phyloP scores from a whole-genome alignment of 1,284 basidiomycete genomes.

The Rhodotorula sp. region DNA sequence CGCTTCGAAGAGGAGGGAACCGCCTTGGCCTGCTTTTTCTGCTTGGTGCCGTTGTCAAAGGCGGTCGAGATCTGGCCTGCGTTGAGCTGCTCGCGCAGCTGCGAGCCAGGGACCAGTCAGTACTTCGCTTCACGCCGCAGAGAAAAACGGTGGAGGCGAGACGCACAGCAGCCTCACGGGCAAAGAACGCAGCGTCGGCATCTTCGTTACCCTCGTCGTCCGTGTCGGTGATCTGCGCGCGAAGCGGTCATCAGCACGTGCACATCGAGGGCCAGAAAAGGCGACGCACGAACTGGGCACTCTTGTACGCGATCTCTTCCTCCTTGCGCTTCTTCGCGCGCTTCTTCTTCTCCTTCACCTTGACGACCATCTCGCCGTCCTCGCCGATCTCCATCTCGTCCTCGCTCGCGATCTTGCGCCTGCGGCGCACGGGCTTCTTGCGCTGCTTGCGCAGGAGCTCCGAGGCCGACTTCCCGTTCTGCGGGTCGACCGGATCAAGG shows the following conservation, averaged over 20 bases:
- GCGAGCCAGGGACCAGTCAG: not conserved
- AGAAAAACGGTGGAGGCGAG: no score
- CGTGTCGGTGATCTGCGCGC: constrained; percentile 60
- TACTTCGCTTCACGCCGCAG: constrained; percentile 6
- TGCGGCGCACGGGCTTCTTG: constrained; percentile 49
- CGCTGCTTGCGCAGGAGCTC: constrained; percentile 67
- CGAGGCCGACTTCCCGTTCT: constrained; percentile 66
- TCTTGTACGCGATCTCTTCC: constrained; percentile 76
- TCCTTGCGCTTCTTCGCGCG: constrained; percentile 48
- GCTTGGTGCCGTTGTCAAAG: constrained; percentile 19
- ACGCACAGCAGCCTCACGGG: constrained; percentile 64
- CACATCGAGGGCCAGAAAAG: not conserved
- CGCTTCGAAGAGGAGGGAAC: constrained; percentile 3
- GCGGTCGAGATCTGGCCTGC: constrained; percentile 16
- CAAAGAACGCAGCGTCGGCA: constrained; percentile 65
- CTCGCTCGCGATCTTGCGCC: constrained; percentile 50
- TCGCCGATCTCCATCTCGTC: constrained; percentile 46
- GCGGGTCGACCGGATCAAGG: constrained; percentile 69
- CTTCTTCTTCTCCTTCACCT: constrained; percentile 56
- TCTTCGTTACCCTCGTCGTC: constrained; percentile 73
- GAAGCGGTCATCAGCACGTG: not conserved
- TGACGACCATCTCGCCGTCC: constrained; percentile 46
- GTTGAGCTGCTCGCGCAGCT: constrained; percentile 33
- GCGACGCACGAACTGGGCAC: constrained; percentile 73
- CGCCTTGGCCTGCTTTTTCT: constrained; percentile 7